Evolutionary conservation across 2,329 filamentous ascomycete species (phyloP), one percentile per base, ranked within the genome.

Genomic region (Verticillium alfalfae): DNA sequence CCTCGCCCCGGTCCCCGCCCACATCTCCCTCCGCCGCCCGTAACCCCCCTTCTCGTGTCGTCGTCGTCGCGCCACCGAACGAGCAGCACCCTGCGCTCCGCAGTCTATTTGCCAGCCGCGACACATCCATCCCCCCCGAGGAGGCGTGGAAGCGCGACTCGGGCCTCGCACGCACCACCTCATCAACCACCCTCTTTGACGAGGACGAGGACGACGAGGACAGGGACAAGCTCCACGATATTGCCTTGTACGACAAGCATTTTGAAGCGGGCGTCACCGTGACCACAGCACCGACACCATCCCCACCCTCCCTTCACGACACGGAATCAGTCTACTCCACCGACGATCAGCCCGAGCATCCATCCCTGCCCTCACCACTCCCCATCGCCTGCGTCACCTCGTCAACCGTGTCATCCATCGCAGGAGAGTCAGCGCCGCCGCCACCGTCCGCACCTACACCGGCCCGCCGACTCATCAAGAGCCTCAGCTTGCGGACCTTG

Each of bases 31-130:
- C 65, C 16, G 36, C 59, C 55, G 56, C 60, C 18, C 69, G 72
- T 18, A 31, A 1, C 26, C 66, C 75, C 34, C 66, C 80, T 38
- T 70, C 72, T 34, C 41, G 34, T 69, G 72, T 31, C 74, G 77
- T 49, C 70, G 69, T 41, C 70, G 73, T 8, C 70, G 73, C 78
- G 45, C 79, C 79, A 49, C 81, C 81, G 12, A 72, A 73, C 2
- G 82, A 85, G 69, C 76, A 84, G 69, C 83, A 85, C 66, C 83
- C 83, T 22, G 79, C 82, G 16, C 76, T 85, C 60, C 78, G 83
- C 62, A 71, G 68, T 45, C 57, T 59, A n/a, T 39, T 34, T 6
- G 37, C 45, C 73, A 74, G 52, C 67, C 68, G 54, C 18, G n/a
- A 36, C 13, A 56, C 26, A 13, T 56, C 54, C 26, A 65, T 71